Percentiles rank a stretch among this genome's conserved stretches.
phyloP scores from a whole-genome alignment of 768 basidiomycete species.

The Boletus rufocinnamomeus region DNA sequence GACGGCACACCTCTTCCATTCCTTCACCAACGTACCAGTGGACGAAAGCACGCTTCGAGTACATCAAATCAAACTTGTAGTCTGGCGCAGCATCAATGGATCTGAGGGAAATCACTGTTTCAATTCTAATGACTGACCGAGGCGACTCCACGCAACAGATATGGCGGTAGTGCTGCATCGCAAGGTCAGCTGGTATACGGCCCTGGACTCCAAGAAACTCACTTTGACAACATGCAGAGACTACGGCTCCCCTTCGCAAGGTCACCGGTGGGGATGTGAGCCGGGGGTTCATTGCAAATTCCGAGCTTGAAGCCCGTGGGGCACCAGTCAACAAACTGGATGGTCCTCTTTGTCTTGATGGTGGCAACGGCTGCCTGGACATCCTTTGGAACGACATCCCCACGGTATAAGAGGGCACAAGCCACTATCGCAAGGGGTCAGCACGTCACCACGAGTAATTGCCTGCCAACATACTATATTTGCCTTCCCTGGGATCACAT shows the following conservation, averaged over 20 bases:
- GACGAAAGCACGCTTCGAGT: constrained; percentile 92
- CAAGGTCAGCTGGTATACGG: constrained; percentile 1
- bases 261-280: constrained; percentile 90
- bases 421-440: constrained; percentile 60
- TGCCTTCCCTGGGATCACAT: constrained; percentile 96
- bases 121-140: constrained; percentile 45
- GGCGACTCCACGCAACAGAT: constrained; percentile 91
- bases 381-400: constrained; percentile 97
- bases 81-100: constrained; percentile 45
- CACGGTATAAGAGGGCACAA: constrained; percentile 89
- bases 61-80: constrained; percentile 98
- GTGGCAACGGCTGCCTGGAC: constrained; percentile 88
- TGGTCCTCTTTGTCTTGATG: constrained; percentile 97
- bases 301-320: constrained; percentile 98
- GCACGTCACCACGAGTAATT: background rate
- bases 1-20: constrained; percentile 81
- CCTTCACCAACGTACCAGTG: constrained; percentile 99
- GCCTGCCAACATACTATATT: constrained; percentile 77
- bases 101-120: background rate
- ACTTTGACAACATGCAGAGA: constrained; percentile 97
- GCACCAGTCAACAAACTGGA: constrained; percentile 99
- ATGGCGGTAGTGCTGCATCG: constrained; percentile 80
- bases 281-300: constrained; percentile 96
- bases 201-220: constrained; percentile 22
- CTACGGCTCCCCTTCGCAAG: constrained; percentile 92